Base-by-base conservation (phyloP, 768 basidiomycete genomes). In the Chalciporus chontae region DNA sequence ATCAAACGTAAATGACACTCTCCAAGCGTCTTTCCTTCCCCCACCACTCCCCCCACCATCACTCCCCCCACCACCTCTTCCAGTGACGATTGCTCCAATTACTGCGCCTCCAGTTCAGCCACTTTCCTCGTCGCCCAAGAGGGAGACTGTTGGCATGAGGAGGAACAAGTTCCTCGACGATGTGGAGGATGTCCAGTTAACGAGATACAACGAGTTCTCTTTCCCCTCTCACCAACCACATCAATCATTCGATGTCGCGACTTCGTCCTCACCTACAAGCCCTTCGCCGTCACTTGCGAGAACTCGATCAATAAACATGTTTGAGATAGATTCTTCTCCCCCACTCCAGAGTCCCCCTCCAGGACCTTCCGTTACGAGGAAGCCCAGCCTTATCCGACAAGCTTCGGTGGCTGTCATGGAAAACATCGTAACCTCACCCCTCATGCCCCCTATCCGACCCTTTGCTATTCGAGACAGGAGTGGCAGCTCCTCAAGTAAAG, bases 201-300 rank as follows among this genome's bases (percentile, higher is more conserved):
- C 77, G 6, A 78, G 73, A 54, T 77, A 75, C 42, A 69, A 72
- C 17, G 71, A 73, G 38, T 83, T 84, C 45, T 77, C 74, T 0
- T 82, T 84, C 48, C 81, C 82, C 17, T 67, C 56, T 47, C 82
- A 81, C 62, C 83, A 77, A 53, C 74, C 80, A 32, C 79, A 81
- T 13, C 74, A 73, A 55, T 84, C 83, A 0, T 64, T 84, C 18
- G 83, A 84, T 59, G 72, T 69, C 0, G 64, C 73, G 7, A 63
- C 68, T 23, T 65, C 71, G 29, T 45, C 53, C 11, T 59, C 51
- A 48, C 56, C 51, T 41, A 64, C 71, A 13, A 67, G 62, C 14
- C 61, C 68, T n/a, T 55, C 68, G 3, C 69, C 70, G 1, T 48
- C 60, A 3, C 61, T 71, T 11, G 49, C 61, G 10, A 68, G 72